Evolutionary conservation across 2,329 filamentous ascomycete genomes (phyloP), one percentile per base, ranked within the genome.

Genomic region (Venturia asperata): DNA sequence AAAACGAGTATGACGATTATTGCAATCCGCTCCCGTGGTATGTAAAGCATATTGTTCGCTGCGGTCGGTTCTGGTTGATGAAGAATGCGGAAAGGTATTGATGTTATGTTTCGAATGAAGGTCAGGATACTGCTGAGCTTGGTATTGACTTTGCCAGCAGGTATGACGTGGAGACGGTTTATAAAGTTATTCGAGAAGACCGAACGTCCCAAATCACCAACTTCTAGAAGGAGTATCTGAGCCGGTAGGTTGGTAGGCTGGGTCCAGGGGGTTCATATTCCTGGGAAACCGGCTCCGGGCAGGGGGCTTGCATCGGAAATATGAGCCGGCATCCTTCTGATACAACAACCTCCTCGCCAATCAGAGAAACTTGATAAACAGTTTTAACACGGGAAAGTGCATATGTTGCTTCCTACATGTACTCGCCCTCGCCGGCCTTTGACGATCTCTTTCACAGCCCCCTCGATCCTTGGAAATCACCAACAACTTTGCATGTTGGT

Each of bases 201-300:
- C 27, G 5, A 58, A 58, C 7, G 17, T 2, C 10, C 37, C 52
- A 34, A n/a, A n/a, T 37, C 52, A 37, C n/a, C 52, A 37, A 58
- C 27, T 34, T 58, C 52, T 58, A 58, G 52, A 56, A 56, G 30
- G 30, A 58, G 52, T n/a, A 58, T 19, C 21, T 52, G 19, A 58
- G 30, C 52, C 30, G 52, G 27, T 37, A 37, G 30, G 17, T 27
- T 58, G 52, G 27, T 37, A 37, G 30, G 17, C 52, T 58, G 52
- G 27, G 30, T 5, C 5, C 49, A 56, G 24, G 49, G 49, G 30
- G 30, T 27, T 15, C 9, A 52, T 49, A 49, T 11, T 49, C 11
- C 5, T 34, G 19, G 13, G 11, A 4, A 5, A 17, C 52, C 52
- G 52, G 52, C 52, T 58, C 52, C 52, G 52, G 52, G 15, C 19